A percentile compares a stretch with the other conserved stretches of the same genome.
Evolutionary conservation across 441 rosid species (phyloP).

Genomic region (Erodium moschatum): DNA sequence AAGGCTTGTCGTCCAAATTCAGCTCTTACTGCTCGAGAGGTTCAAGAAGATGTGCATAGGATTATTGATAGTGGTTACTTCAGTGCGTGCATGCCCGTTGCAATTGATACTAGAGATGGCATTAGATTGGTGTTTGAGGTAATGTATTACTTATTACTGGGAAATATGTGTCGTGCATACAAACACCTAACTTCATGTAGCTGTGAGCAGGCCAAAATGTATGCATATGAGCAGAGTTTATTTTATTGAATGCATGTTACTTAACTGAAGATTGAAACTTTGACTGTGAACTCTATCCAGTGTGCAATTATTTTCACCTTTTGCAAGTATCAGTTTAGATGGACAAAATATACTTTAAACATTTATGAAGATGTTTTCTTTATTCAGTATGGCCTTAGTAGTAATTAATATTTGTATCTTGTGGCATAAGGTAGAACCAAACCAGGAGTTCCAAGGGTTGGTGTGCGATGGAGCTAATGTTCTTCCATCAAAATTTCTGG

Average conservation of each 20-base stretch:
- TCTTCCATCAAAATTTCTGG: conserved; percentile 73
- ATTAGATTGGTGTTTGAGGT: conserved; percentile 81
- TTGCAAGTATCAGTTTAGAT: background rate
- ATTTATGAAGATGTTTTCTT: background rate
- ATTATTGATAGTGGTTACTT: conserved; percentile 83
- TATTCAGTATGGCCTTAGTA: conserved; percentile 1
- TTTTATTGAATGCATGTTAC: too few species aligned
- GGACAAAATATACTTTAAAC: background rate
- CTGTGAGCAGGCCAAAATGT: too few species aligned
- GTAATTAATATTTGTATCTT: conserved; percentile 27
- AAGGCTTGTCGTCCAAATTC: conserved; percentile 77
- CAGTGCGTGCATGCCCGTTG: conserved; percentile 74
- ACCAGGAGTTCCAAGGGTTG: conserved; percentile 79
- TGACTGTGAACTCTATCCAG: background rate
- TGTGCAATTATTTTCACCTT: background rate
- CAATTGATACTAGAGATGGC: conserved; percentile 81
- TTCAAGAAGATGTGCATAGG: conserved; percentile 86
- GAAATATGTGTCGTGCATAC: too few species aligned
- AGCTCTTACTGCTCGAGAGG: conserved; percentile 66
- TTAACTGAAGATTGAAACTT: too few species aligned
- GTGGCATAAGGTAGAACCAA: conserved; percentile 89
- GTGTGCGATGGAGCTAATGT: conserved; percentile 93
- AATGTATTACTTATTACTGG: conserved; percentile 12
- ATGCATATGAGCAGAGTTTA: too few species aligned
- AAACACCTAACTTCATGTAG: too few species aligned